A percentile compares a stretch with the other conserved stretches of the same genome.
phyloP scores from a whole-genome alignment of 1,284 basidiomycete species.

The Filobasidium uniguttulatum region DNA sequence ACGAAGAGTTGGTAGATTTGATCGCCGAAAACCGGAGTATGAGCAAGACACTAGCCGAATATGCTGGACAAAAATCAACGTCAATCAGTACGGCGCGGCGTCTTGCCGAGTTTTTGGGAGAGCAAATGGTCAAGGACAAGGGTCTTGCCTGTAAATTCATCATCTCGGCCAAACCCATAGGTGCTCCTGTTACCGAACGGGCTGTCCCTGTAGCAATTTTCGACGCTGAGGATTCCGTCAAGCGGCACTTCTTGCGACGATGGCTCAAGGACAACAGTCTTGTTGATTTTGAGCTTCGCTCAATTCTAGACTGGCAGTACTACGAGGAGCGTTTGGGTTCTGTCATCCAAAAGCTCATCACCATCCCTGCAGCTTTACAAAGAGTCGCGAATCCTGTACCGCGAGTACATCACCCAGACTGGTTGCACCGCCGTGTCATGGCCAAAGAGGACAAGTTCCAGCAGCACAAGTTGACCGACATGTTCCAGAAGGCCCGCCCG shows the following conservation, averaged over 20 bases:
- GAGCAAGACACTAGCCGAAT: conserved; percentile 93
- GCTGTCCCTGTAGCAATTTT: conserved; percentile 99
- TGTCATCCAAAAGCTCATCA: conserved; percentile 98
- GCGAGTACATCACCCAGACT: conserved; percentile 90
- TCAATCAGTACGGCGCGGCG: conserved; percentile 93
- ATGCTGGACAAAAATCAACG: conserved; percentile 91
- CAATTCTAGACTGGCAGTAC: conserved; percentile 95
- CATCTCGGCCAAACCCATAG: conserved; percentile 85
- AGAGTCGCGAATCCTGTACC: conserved; percentile 94
- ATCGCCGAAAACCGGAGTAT: conserved; percentile 98
- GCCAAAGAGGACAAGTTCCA: conserved; percentile 90
- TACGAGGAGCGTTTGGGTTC: conserved; percentile 97
- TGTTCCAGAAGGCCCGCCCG: conserved; percentile 54
- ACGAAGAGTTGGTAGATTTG: conserved; percentile 90
- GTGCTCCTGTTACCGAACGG: conserved; percentile 91
- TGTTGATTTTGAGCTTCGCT: conserved; percentile 77
- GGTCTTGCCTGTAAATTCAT: conserved; percentile 98
- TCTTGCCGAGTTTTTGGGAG: conserved; percentile 90
- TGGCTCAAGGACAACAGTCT: conserved; percentile 93
- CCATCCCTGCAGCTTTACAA: conserved; percentile 97
- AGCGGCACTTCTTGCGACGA: conserved; percentile 79
- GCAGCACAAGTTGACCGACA: conserved; percentile 93
- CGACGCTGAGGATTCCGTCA: conserved; percentile 81
- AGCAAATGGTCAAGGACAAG: conserved; percentile 99
- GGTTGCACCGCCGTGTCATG: conserved; percentile 83